Base-by-base conservation (phyloP, 768 basidiomycete genomes). In the Macrolepiota fuliginosa region DNA sequence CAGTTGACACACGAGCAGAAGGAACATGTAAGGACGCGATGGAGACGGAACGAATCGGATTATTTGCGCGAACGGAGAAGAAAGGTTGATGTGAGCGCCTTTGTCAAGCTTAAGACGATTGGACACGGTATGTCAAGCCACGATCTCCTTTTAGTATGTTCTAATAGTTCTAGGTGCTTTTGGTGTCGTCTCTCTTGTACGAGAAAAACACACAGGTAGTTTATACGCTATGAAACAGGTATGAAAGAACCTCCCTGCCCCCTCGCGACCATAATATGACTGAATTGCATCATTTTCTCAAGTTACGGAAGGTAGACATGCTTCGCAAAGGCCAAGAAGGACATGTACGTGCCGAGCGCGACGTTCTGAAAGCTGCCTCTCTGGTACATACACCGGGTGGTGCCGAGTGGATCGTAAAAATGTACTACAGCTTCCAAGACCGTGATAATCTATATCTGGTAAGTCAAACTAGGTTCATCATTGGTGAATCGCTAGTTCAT, bases 171-270 rank as follows among this genome's bases (percentile, higher is more conserved):
- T 73, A 90, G 94, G 94, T 67, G 96, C 96, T 10, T 98, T 99
- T 75, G 96, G 96, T 0, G 96, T 98, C 49, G 96, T 99, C 17
- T 91, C 89, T 10, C 85, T 99, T 54, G 96, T 97, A 40, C 86
- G 81, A 73, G 94, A 98, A 75, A 84, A 83, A 67, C 80, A 84
- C 25, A 85, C 87, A 3, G 91, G 92, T 17, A 84, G 86, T 63
- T 78, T 98, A 50, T 98, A 88, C 70, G 95, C 95, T 57, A 98
- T 99, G 93, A 99, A 98, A 74, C 92, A 98, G 89, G 91, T 92
- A 70, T 73, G 49, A 47, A 47, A 32, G 29, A 52, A 51, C 42
- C 62, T 54, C 54, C 29, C 17, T 50, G 47, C 19, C 22, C 59
- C 27, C 54, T 59, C 54, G 45, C 59, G 53, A 58, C 49, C 24